Conservation (phyloP, 257 asterid genomes). For the Solanum gandarillasii region DNA sequence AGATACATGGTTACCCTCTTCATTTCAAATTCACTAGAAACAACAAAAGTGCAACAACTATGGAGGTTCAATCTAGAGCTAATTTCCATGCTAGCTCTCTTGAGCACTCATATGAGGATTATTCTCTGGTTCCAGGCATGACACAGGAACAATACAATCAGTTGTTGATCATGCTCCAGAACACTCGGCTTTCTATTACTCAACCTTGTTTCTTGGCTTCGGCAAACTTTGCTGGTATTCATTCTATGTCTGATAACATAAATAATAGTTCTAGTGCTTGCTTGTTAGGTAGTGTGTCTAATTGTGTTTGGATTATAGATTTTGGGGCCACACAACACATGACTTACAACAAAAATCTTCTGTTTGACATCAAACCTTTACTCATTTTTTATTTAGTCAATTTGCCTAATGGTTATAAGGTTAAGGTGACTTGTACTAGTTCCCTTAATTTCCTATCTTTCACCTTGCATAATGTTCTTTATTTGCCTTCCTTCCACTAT, state of each 20-base stretch:
- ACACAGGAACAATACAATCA: not conserved
- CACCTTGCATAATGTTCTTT: not conserved
- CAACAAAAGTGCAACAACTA: no score
- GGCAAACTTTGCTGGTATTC: not conserved
- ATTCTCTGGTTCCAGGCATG: not conserved
- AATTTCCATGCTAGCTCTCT: no score
- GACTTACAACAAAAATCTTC: not conserved
- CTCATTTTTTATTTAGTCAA: not conserved
- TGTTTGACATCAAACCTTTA: not conserved
- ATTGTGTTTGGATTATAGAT: not conserved
- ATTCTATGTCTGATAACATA: no score
- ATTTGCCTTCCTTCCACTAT: not conserved
- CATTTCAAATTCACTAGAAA: not conserved
- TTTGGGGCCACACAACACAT: not conserved
- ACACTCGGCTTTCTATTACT: not conserved
- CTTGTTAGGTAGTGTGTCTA: not conserved
- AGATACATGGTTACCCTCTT: not conserved
- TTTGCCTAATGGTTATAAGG: not conserved
- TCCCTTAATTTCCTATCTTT: not conserved
- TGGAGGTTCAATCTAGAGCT: not conserved
- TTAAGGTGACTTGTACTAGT: not conserved
- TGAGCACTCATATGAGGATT: no score
- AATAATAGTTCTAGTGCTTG: not conserved
- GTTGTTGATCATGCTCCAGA: not conserved
- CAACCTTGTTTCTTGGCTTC: not conserved